Evolutionary conservation across 805 yeast genomes (phyloP), one percentile per base, ranked within the genome.

Genomic region (Middelhovenomyces tepae): DNA sequence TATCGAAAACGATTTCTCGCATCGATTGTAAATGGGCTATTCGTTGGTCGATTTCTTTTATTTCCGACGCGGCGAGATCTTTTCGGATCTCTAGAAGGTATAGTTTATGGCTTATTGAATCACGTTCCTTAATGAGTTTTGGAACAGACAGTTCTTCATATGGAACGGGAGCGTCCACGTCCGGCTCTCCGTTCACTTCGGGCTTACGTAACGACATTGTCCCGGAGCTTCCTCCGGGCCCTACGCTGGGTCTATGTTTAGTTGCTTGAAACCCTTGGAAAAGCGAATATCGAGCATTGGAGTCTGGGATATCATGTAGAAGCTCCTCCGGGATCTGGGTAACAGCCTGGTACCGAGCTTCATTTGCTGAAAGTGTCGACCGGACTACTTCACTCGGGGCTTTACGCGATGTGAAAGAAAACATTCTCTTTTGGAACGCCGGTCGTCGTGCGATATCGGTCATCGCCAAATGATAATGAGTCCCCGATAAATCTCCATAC

Each of bases 251-350:
- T 3, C 34, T 22, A 15, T 32, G 28, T 30, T 22, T 28, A 34
- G 25, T 7, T 32, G 84, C 82, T 45, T 65, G 64, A 48, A 80
- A 77, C 1, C 87, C 86, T 53, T 79, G 87, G 46, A 69, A 77
- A 15, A 80, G 54, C 2, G 85, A 72, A 42, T 71, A 72, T 21
- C 35, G 35, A 15, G 46, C 31, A 17, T 43, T 32, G 18, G 50
- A 40, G 6, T 29, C 27, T 1, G 83, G 82, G 11, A 77, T 54
- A 32, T 75, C 73, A 5, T 56, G 50, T 21, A 81, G 58, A 41
- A 79, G 46, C 22, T 76, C 82, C 43, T 75, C 82, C 11, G 81
- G 69, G n/a, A 79, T 60, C 32, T 65, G 57, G 19, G 71, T 62
- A 35, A 73, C 56, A 18, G 72, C 71, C 40, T 68, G 64, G 34